Evolutionary conservation across 257 asterid genomes (phyloP).

Genomic region (Apocynum venetum): DNA sequence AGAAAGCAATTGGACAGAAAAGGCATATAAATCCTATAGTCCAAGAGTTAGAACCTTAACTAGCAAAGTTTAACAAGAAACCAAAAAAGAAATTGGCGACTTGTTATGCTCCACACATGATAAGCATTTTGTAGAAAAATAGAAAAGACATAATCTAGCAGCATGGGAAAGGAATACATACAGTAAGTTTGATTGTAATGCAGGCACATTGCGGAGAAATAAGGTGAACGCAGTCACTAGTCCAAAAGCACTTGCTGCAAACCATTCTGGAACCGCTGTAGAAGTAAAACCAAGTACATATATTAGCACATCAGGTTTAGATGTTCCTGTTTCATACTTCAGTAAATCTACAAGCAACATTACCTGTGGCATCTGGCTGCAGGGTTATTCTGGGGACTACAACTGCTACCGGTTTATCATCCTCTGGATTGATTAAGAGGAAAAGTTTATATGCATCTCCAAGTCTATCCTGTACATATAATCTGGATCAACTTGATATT

Average conservation of each 20-base stretch:
- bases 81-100: not conserved
- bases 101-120: not conserved
- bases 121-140: not conserved
- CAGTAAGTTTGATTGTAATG: conserved; percentile 71
- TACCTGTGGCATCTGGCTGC: conserved; percentile 85
- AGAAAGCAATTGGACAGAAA: not conserved
- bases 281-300: conserved; percentile 21
- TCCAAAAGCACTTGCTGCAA: conserved; percentile 96
- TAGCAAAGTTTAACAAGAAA: not conserved
- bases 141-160: conserved; percentile 1
- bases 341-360: conserved; percentile 5
- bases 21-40: not conserved
- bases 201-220: conserved; percentile 89
- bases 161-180: conserved; percentile 33
- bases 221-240: conserved; percentile 79
- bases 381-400: conserved; percentile 83
- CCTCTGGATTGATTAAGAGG: conserved; percentile 88
- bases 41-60: not conserved
- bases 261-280: conserved; percentile 99
- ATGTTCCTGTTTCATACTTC: conserved; percentile 1
- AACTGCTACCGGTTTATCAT: conserved; percentile 95
- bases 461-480: conserved; percentile 68
- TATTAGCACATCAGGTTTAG: not conserved
- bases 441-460: conserved; percentile 78
- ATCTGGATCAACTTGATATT: conserved; percentile 25